Conservation (phyloP, 2,329 filamentous ascomycete species). For the Penicillium sp. region DNA sequence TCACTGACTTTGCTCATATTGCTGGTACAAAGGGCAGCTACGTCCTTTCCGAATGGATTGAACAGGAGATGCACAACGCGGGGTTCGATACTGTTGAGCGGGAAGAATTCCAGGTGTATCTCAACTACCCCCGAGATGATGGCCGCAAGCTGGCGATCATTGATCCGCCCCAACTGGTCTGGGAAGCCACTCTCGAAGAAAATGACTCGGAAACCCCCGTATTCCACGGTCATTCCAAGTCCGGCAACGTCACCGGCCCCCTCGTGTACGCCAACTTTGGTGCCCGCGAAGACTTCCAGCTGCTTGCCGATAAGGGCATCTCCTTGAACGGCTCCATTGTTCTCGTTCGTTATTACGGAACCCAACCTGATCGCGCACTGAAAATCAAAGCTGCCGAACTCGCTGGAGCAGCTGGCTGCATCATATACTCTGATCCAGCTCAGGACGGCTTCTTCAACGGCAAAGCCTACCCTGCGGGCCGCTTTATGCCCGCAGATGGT, state of each 20-base stretch:
- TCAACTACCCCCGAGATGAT: slow-evolving; percentile 82
- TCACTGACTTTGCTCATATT: slow-evolving; percentile 84
- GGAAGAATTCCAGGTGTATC: slow-evolving; percentile 83
- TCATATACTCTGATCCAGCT: slow-evolving; percentile 89
- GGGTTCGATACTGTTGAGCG: slow-evolving; percentile 75
- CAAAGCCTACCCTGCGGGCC: slow-evolving; percentile 73
- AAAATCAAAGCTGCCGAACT: slow-evolving; percentile 91
- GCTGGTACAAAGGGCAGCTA: slow-evolving; percentile 94
- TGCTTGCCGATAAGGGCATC: slow-evolving; percentile 71
- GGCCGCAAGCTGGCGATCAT: slow-evolving; percentile 83
- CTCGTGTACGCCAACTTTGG: slow-evolving; percentile 94
- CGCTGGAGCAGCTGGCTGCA: slow-evolving; percentile 81
- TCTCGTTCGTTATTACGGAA: slow-evolving; percentile 79
- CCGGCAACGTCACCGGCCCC: slow-evolving; percentile 82
- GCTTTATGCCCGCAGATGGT: slow-evolving; percentile 78
- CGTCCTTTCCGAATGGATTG: slow-evolving; percentile 80
- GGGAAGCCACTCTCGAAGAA: slow-evolving; percentile 86
- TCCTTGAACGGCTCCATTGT: slow-evolving; percentile 79
- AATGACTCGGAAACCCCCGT: slow-evolving; percentile 73
- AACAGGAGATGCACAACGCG: slow-evolving; percentile 73
- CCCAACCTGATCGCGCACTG: slow-evolving; percentile 71
- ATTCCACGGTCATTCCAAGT: slow-evolving; percentile 88
- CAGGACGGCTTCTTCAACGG: slow-evolving; percentile 82
- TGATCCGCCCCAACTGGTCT: slow-evolving; percentile 67
- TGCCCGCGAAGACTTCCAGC: slow-evolving; percentile 78